Percentiles rank a stretch among this genome's conserved stretches.
These are phyloP conservation scores for Boletus vinaceobasis DNA, from an alignment of 768 basidiomycete species.

Conservation along the genomic window DNA sequence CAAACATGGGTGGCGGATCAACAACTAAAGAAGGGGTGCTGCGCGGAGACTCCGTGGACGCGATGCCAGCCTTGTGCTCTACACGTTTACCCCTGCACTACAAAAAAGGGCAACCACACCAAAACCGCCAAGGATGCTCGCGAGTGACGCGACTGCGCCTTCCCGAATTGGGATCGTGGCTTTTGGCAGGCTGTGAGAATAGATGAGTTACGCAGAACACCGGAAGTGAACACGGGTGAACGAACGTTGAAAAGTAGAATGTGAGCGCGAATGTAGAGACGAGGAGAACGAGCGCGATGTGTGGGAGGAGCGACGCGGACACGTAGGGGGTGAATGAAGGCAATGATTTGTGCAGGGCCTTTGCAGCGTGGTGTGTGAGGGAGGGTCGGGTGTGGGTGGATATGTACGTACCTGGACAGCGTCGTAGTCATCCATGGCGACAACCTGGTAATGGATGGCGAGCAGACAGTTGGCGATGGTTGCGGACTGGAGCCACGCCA, in stretches of 20 bases:
- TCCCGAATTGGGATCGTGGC: conserved; percentile 64
- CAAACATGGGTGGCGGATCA: conserved; percentile 79
- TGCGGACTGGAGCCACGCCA: conserved; percentile 3
- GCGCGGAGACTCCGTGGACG: background rate
- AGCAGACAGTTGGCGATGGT: background rate
- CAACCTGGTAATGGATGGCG: background rate
- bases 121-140: conserved; percentile 80
- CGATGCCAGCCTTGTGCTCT: conserved; percentile 15
- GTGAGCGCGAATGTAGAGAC: conserved; percentile 75
- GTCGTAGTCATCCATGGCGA: conserved; percentile 54
- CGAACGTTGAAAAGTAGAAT: conserved; percentile 89
- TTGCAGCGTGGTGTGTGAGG: conserved; percentile 8
- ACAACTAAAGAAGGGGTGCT: conserved; percentile 47
- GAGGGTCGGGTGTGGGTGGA: background rate
- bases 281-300: conserved; percentile 71
- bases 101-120: conserved; percentile 84
- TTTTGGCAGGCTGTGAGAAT: conserved; percentile 66
- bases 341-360: conserved; percentile 62
- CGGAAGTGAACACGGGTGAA: conserved; percentile 14
- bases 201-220: conserved; percentile 2
- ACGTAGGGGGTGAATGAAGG: conserved; percentile 72
- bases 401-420: conserved; percentile 46
- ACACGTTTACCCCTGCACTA: conserved; percentile 30
- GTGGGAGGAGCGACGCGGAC: conserved; percentile 65
- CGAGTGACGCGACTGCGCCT: conserved; percentile 62